Percentiles rank a stretch among this genome's conserved stretches.
Conservation (phyloP, 495 filamentous ascomycete genomes). For the Daldinia caldariorum region DNA sequence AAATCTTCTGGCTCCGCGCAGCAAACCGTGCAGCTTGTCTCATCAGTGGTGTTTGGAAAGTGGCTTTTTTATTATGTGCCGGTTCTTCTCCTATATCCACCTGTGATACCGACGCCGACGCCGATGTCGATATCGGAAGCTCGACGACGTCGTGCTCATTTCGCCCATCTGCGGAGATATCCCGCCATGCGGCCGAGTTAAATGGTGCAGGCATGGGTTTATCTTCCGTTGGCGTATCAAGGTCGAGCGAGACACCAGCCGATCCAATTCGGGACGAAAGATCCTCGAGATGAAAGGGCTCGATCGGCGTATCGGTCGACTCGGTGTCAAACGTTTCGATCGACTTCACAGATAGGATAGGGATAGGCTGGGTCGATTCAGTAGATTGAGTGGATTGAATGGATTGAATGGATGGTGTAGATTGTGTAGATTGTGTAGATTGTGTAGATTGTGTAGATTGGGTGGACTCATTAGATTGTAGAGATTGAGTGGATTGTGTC, state of each 20-base stretch:
- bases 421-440: not conserved
- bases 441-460: not conserved
- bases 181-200: constrained; percentile 24
- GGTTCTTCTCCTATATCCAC: constrained; percentile 38
- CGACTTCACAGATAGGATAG: constrained; percentile 15
- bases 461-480: not conserved
- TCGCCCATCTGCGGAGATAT: constrained; percentile 27
- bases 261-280: constrained; percentile 44
- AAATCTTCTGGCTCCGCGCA: constrained; percentile 35
- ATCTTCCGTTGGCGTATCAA: constrained; percentile 29
- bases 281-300: constrained; percentile 53
- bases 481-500: not conserved
- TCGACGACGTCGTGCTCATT: constrained; percentile 21
- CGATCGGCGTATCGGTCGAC: constrained; percentile 46
- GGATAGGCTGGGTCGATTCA: not conserved
- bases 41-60: constrained; percentile 46
- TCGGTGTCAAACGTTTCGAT: constrained; percentile 46
- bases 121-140: constrained; percentile 7
- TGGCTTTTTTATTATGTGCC: constrained; percentile 26
- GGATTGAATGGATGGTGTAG: not conserved
- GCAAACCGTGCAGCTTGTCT: constrained; percentile 42
- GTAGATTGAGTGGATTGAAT: constrained; percentile 15
- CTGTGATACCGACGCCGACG: constrained; percentile 2
- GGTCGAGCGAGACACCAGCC: constrained; percentile 35
- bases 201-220: constrained; percentile 12